These are phyloP conservation scores for Vanrija sp. DNA, from an alignment of 1,284 basidiomycete genomes.

Conservation along the genomic window DNA sequence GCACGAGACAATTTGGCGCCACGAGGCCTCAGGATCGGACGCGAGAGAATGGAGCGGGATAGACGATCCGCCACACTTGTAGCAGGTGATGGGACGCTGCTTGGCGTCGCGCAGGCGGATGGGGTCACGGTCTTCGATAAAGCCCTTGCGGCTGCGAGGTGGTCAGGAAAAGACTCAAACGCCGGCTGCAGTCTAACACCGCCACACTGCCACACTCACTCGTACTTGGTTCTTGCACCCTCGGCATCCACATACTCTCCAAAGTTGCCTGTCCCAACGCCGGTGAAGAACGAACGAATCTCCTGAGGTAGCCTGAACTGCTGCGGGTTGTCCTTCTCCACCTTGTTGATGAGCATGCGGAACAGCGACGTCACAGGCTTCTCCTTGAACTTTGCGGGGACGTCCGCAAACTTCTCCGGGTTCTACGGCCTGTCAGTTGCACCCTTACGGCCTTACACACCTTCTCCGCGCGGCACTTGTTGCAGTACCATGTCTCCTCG, in stretches of 20 bases:
- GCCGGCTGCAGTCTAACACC: neutral
- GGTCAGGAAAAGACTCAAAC: neutral
- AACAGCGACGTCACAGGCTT: conserved; percentile 35
- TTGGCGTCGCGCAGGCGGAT: conserved; percentile 81
- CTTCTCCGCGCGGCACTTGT: conserved; percentile 39
- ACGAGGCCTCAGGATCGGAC: conserved; percentile 38
- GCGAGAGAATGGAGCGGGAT: conserved; percentile 32
- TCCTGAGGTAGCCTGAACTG: conserved; percentile 86
- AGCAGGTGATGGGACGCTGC: conserved; percentile 78
- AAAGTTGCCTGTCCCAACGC: conserved; percentile 65
- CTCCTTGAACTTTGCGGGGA: conserved; percentile 11
- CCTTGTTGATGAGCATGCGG: conserved; percentile 26
- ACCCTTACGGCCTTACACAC: conserved; percentile 21
- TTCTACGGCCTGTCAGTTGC: neutral
- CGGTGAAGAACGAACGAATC: conserved; percentile 76
- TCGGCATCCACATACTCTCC: conserved; percentile 77
- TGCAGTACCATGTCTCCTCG: conserved; percentile 89
- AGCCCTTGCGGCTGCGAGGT: conserved; percentile 71
- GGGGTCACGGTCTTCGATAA: conserved; percentile 86
- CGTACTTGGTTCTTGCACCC: conserved; percentile 71
- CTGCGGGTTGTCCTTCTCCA: conserved; percentile 51
- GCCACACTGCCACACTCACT: conserved; percentile 31
- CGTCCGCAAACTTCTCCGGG: neutral
- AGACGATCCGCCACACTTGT: conserved; percentile 78
- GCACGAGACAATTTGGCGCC: conserved; percentile 74